Evolutionary conservation across 1,284 basidiomycete species (phyloP).

Genomic region (Fomitopsis betulina): DNA sequence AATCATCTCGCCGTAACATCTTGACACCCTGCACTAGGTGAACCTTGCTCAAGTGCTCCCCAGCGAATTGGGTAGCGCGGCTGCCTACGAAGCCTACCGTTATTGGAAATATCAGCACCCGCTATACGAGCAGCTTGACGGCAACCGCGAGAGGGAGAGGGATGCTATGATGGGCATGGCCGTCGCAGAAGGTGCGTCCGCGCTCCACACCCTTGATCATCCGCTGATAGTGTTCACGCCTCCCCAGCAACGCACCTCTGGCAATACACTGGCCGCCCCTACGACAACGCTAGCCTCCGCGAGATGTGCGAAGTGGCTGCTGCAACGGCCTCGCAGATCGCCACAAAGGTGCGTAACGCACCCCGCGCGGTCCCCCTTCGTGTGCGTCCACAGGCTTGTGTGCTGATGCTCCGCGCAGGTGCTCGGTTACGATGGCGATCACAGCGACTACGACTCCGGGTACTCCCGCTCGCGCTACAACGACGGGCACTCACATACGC

Average conservation of each 20-base stretch:
- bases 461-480: not conserved
- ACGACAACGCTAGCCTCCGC: conserved; percentile 4
- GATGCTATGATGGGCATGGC: conserved; percentile 60
- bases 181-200: conserved; percentile 50
- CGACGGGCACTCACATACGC: not conserved
- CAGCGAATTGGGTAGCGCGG: conserved; percentile 57
- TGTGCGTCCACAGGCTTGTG: not conserved
- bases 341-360: not conserved
- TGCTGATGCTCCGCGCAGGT: not conserved
- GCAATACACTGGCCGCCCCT: conserved; percentile 9
- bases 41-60: conserved; percentile 37
- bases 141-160: conserved; percentile 48
- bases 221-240: not conserved
- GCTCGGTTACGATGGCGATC: not conserved
- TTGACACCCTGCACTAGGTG: conserved; percentile 26
- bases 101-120: conserved; percentile 51
- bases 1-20: not conserved
- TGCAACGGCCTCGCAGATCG: conserved; percentile 6
- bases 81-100: conserved; percentile 68
- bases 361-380: not conserved
- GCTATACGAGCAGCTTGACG: conserved; percentile 49
- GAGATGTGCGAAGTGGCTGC: conserved; percentile 8
- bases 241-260: conserved; percentile 8
- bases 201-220: not conserved
- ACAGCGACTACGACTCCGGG: not conserved